Base-by-base conservation (phyloP, 176 grass and related monocot genomes). In the Aegilops sharonensis region DNA sequence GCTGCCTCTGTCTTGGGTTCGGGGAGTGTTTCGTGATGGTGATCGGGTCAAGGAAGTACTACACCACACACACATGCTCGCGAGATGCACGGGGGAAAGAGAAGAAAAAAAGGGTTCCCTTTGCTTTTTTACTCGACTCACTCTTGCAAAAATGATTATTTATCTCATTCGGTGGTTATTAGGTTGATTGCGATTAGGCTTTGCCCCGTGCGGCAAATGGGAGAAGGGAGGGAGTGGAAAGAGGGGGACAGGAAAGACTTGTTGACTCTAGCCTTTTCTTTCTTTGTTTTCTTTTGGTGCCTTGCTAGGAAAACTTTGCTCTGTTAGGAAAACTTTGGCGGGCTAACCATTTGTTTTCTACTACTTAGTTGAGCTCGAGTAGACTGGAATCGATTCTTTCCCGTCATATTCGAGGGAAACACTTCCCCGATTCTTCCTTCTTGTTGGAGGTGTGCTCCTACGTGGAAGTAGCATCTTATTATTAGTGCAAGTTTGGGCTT, bases 211-310 rank as follows among this genome's bases (percentile, higher is more conserved):
- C 18, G 7, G 60, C 13, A 9, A 42, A 64, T 39, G 32, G 21
- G 24, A 17, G 45, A 11, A 5, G 20, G 9, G 20, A 65, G 31
- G 0, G 18, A 18, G 11, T 30, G 9, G 25, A 37, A 37, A 69
- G 37, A 29, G 68, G 60, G 50, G 17, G 25, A 25, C 84, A 75
- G 24, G n/a, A 7, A 48, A 11, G 60, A 77, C 82, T 56, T 25
- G 31, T 81, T 85, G 50, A 71, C 85, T 54, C 13, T 1, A 62
- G 34, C 56, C 6, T 59, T 59, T 59, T 59, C 50, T 18, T 18
- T 54, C 50, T 54, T 18, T 52, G 47, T 72, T 81, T 87, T 79
- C 68, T 73, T 77, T 87, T 79, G 80, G 89, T 79, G 14, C 36
- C 14, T 68, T 81, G 23, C 39, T 14, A 37, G 8, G 17, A 72